Conservation (phyloP, 352 stramenopile genomes). For the Phytophthora fragariae region DNA sequence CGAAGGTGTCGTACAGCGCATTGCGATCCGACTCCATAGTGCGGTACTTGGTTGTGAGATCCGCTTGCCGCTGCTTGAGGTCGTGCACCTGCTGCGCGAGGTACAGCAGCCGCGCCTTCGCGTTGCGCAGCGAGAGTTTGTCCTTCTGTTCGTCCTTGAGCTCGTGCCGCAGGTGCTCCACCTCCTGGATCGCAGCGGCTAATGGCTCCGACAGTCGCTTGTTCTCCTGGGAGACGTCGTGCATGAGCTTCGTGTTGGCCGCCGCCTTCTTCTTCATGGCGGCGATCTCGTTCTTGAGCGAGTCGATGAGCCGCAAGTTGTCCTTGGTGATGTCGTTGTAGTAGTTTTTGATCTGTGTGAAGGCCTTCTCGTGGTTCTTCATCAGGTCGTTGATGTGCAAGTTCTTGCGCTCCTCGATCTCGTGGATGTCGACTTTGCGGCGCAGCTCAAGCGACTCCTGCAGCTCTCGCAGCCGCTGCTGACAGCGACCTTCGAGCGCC, state of each 20-base stretch:
- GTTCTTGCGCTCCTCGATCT: slow-evolving; percentile 96
- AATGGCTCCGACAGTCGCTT: slow-evolving; percentile 92
- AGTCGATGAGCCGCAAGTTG: slow-evolving; percentile 93
- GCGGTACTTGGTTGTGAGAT: slow-evolving; percentile 81
- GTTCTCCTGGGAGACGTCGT: slow-evolving; percentile 94
- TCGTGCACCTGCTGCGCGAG: slow-evolving; percentile 77
- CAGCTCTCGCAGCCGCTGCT: slow-evolving; percentile 72
- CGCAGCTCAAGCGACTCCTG: slow-evolving; percentile 91
- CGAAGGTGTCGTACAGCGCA: slow-evolving; percentile 92
- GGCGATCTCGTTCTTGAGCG: slow-evolving; percentile 92
- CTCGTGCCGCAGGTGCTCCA: slow-evolving; percentile 88
- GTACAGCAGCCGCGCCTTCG: slow-evolving; percentile 85
- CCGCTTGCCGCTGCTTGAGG: slow-evolving; percentile 66
- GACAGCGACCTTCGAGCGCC: slow-evolving; percentile 76
- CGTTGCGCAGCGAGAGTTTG: slow-evolving; percentile 89
- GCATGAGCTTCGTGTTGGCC: slow-evolving; percentile 93
- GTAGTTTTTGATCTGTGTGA: slow-evolving; percentile 96
- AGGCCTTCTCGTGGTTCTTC: slow-evolving; percentile 94
- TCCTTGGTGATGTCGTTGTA: slow-evolving; percentile 97
- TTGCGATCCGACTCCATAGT: slow-evolving; percentile 87
- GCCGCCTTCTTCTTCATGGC: slow-evolving; percentile 94
- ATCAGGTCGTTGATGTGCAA: slow-evolving; percentile 96
- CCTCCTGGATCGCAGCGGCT: slow-evolving; percentile 84
- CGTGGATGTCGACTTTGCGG: slow-evolving; percentile 93
- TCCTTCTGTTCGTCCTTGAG: slow-evolving; percentile 95